Conservation (phyloP, 805 yeast species). For the Cyberlindnera nakhonratchasimensis region DNA sequence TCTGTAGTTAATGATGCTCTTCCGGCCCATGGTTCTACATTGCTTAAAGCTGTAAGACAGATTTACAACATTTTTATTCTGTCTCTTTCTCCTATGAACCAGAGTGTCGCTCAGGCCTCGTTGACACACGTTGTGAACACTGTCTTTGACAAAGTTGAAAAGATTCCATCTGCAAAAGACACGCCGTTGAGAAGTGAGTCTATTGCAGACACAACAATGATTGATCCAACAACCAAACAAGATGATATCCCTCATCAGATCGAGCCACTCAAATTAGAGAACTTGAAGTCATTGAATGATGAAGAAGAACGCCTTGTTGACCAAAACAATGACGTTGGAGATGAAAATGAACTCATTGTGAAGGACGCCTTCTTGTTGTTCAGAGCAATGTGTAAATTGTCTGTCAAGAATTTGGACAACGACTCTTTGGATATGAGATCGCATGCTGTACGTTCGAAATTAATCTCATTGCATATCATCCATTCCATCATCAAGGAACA, state of each 20-base stretch:
- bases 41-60: slow-evolving; percentile 87
- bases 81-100: slow-evolving; percentile 78
- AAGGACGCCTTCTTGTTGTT: slow-evolving; percentile 92
- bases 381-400: slow-evolving; percentile 91
- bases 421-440: slow-evolving; percentile 81
- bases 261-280: slow-evolving; percentile 52
- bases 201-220: slow-evolving; percentile 32
- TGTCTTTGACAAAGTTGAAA: slow-evolving; percentile 71
- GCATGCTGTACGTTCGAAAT: slow-evolving; percentile 87
- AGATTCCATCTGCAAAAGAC: slow-evolving; percentile 27
- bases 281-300: slow-evolving; percentile 53
- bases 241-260: slow-evolving; percentile 5
- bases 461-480: slow-evolving; percentile 81
- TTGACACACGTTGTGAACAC: slow-evolving; percentile 85
- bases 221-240: slow-evolving; percentile 7
- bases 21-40: slow-evolving; percentile 86
- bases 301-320: slow-evolving; percentile 54
- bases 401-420: slow-evolving; percentile 78
- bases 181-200: slow-evolving; percentile 16
- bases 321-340: slow-evolving; percentile 42
- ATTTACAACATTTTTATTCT: slow-evolving; percentile 89
- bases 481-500: slow-evolving; percentile 84
- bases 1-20: slow-evolving; percentile 77
- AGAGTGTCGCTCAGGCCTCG: slow-evolving; percentile 93
- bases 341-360: slow-evolving; percentile 64